Conservation (phyloP, 495 filamentous ascomycete genomes). For the Daldinia loculata region DNA sequence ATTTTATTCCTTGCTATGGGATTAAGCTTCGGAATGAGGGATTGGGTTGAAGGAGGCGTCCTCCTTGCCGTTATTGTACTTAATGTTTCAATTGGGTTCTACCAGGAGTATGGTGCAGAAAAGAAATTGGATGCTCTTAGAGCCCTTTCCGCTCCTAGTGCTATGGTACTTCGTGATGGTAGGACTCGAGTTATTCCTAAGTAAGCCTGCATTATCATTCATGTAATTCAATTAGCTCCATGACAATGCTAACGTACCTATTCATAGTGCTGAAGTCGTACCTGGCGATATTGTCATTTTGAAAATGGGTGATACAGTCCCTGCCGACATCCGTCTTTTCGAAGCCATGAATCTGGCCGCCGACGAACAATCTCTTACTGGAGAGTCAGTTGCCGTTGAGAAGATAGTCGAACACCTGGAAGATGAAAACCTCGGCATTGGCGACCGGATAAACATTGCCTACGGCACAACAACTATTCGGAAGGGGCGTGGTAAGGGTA, state of each 20-base stretch:
- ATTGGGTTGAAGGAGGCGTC: conserved; percentile 86
- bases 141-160: conserved; percentile 79
- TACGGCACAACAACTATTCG: conserved; percentile 73
- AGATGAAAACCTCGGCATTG: conserved; percentile 65
- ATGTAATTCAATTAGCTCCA: background rate
- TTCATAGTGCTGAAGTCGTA: conserved; percentile 71
- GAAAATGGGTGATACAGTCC: conserved; percentile 85
- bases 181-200: conserved; percentile 68
- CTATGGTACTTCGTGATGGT: conserved; percentile 78
- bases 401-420: conserved; percentile 55
- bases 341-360: conserved; percentile 81
- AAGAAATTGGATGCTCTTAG: conserved; percentile 86
- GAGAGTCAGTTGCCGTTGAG: conserved; percentile 71
- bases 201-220: conserved; percentile 43
- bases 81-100: conserved; percentile 82
- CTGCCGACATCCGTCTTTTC: conserved; percentile 77
- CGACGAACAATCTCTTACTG: conserved; percentile 74
- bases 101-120: conserved; percentile 84
- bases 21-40: conserved; percentile 78
- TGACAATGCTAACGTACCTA: conserved; percentile 17
- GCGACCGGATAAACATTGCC: conserved; percentile 73
- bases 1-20: conserved; percentile 87
- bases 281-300: conserved; percentile 84
- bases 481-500: conserved; percentile 72
- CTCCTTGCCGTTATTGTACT: conserved; percentile 81